phyloP scores from a whole-genome alignment of 2,329 filamentous ascomycete genomes.

The Rutstroemia sp. region DNA sequence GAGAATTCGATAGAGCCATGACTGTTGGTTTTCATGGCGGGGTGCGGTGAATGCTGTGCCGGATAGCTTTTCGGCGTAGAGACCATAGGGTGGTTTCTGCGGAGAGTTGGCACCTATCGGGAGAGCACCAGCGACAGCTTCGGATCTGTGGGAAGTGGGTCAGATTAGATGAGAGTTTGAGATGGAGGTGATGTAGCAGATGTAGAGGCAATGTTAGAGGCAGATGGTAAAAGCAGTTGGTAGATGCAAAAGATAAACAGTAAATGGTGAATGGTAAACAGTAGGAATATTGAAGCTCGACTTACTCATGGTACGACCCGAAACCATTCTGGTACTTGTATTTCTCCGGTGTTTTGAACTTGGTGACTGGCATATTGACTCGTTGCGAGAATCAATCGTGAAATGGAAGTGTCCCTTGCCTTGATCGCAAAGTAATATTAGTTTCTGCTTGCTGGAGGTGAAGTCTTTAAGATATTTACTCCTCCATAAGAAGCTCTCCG shows the following conservation, averaged over 20 bases:
- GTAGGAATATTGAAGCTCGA: not conserved
- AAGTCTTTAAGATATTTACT: not conserved
- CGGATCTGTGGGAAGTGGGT: slow-evolving; percentile 39
- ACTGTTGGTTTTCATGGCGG: slow-evolving; percentile 47
- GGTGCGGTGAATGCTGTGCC: slow-evolving; percentile 52
- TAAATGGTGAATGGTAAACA: too few species aligned
- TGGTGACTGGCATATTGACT: slow-evolving; percentile 51
- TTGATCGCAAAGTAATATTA: too few species aligned
- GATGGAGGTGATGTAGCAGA: not conserved
- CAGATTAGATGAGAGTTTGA: slow-evolving; percentile 1
- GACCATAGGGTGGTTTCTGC: slow-evolving; percentile 58
- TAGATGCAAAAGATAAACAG: too few species aligned
- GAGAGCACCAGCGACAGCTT: slow-evolving; percentile 58
- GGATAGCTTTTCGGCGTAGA: slow-evolving; percentile 60
- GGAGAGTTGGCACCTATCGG: slow-evolving; percentile 61
- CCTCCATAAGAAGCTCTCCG: not conserved
- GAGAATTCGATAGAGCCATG: slow-evolving; percentile 51
- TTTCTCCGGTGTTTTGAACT: slow-evolving; percentile 55
- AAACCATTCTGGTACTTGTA: slow-evolving; percentile 65
- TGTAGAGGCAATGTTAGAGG: too few species aligned
- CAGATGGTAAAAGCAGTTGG: too few species aligned
- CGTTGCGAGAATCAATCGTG: not conserved
- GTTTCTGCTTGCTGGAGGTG: too few species aligned
- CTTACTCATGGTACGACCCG: slow-evolving; percentile 58
- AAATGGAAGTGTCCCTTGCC: too few species aligned